Conservation (phyloP, 306 rosid genomes). For the Acacia melanoxylon region DNA sequence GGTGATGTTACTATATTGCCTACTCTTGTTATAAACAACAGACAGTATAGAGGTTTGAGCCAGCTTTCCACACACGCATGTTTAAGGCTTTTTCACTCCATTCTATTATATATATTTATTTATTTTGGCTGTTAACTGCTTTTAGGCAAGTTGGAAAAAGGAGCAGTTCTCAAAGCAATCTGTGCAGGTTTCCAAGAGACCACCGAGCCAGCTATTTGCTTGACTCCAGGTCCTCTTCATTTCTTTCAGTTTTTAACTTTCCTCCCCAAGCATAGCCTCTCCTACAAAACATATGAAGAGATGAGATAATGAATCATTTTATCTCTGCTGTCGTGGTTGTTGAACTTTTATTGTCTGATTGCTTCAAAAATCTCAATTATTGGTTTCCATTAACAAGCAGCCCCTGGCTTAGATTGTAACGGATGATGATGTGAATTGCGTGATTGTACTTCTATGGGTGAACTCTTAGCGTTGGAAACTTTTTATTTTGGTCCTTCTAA, state of each 20-base stretch:
- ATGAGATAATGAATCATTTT: background rate
- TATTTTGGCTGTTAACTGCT: background rate
- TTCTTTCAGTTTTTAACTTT: constrained; percentile 26
- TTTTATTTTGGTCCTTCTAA: background rate
- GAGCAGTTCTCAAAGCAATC: constrained; percentile 87
- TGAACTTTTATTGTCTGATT: background rate
- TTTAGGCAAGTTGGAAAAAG: constrained; percentile 57
- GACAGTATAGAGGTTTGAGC: constrained; percentile 87
- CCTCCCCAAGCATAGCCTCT: background rate
- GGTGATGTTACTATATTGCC: constrained; percentile 97
- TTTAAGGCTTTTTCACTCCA: background rate
- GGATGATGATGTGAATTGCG: background rate
- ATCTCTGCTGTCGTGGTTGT: background rate
- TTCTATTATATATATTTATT: background rate
- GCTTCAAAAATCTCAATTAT: background rate
- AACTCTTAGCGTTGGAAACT: background rate
- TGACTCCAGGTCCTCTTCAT: constrained; percentile 64
- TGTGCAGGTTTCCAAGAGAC: constrained; percentile 93
- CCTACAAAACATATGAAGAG: constrained; percentile 3
- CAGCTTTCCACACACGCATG: background rate
- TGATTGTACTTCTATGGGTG: background rate
- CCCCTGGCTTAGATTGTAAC: background rate
- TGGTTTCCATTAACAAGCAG: constrained; percentile 11
- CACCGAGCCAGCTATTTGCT: constrained; percentile 89
- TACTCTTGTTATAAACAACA: constrained; percentile 86